Evolutionary conservation across 306 rosid species (phyloP).

Genomic region (Morella rubra): DNA sequence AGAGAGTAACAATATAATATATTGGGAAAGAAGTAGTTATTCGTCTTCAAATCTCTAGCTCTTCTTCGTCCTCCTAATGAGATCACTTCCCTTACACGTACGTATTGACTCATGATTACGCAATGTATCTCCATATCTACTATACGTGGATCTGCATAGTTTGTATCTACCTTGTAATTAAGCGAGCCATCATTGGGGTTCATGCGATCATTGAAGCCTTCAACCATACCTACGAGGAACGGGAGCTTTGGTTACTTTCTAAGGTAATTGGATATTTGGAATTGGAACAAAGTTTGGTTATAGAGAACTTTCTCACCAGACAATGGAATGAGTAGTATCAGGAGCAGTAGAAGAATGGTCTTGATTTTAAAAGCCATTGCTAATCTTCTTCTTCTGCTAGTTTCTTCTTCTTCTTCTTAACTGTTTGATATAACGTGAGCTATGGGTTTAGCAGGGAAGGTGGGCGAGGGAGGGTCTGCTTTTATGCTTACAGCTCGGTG

Average conservation of each 20-base stretch:
- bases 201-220: slow-evolving; percentile 52
- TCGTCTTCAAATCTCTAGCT: not conserved
- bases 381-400: slow-evolving; percentile 10
- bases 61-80: not conserved
- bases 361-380: slow-evolving; percentile 54
- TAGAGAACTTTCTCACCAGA: slow-evolving; percentile 44
- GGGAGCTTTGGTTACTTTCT: not conserved
- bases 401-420: too few species aligned
- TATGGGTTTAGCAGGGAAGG: slow-evolving; percentile 32
- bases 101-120: not conserved
- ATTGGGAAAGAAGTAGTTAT: not conserved
- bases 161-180: slow-evolving; percentile 41
- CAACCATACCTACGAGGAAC: slow-evolving; percentile 40
- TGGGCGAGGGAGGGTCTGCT: slow-evolving; percentile 24
- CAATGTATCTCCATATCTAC: not conserved
- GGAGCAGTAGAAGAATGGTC: slow-evolving; percentile 34
- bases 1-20: too few species aligned
- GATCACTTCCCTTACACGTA: not conserved
- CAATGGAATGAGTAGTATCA: slow-evolving; percentile 51
- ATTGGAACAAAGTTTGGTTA: not conserved
- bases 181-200: slow-evolving; percentile 33
- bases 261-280: slow-evolving; percentile 4
- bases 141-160: not conserved
- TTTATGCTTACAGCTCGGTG: slow-evolving; percentile 33
- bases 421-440: slow-evolving; percentile 3